Evolutionary conservation across 225 moss, liverwort and hornwort genomes (phyloP), one percentile per base, ranked within the genome.

Genomic region (Physcomitrellopsis africana): DNA sequence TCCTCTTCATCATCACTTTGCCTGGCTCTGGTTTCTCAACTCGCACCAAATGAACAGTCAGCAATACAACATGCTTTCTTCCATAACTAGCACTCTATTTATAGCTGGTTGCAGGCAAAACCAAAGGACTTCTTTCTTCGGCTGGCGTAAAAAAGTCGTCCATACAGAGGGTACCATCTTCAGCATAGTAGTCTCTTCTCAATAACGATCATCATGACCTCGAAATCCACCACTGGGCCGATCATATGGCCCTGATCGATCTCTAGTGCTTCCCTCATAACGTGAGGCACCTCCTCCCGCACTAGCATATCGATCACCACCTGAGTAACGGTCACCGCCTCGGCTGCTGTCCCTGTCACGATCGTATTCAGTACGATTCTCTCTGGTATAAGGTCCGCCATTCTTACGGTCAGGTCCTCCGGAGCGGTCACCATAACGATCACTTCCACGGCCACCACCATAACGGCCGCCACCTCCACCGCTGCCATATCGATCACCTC

Each of bases 131-230:
- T 62, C 77, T 60, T 67, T 59, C 41, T 67, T 65, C 26, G 49
- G 11, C 53, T 23, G 67, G 53, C 61, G 51, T 56, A 72, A 76
- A 76, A 37, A 75, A 45, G 68, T 57, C 67, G 26, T 53, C 57
- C 66, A 74, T 60, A 54, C 76, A 72, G 43, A 69, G 67, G 65
- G 67, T 32, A 56, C 24, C 42, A 43, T 10, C 58, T 51, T 69
- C 60, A 63, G 24, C 10, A 62, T 32, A 55, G 10, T 26, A 53
- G 8, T 44, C 64, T 53, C 9, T 72, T 29, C 60, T 78, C 75
- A 99, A 71, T 99, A 99, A 67, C 95, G 95, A 76, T 99, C 95
- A 67, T 99, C 95, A 73, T 99, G 93, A 72, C 93, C 92, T 49
- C 93, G 88, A 71, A 80, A 93, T 58, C 93, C 97, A 55, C 91